These are phyloP conservation scores for Colletotrichum sp. DNA, from an alignment of 2,329 filamentous ascomycete genomes.

Conservation along the genomic window DNA sequence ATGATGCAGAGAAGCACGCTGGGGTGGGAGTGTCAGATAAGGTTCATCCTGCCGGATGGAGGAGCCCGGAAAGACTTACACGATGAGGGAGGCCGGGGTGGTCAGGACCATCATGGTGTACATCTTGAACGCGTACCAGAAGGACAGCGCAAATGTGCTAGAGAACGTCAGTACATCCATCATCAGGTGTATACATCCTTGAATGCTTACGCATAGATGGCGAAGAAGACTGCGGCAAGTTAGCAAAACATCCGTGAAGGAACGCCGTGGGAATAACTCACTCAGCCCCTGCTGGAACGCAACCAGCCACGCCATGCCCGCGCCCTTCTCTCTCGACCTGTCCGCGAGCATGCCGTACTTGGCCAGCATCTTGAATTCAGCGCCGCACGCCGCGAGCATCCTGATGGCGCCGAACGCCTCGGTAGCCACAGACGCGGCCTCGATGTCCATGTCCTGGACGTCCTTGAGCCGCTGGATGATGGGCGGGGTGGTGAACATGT, in stretches of 20 bases:
- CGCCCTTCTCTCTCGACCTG: conserved; percentile 36
- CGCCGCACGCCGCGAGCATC: conserved; percentile 48
- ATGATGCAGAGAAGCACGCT: conserved; percentile 27
- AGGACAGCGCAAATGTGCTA: conserved; percentile 25
- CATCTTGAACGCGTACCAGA: conserved; percentile 25
- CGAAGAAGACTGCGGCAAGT: conserved; percentile 20
- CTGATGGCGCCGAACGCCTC: conserved; percentile 46
- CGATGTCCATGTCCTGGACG: conserved; percentile 39
- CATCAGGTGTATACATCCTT: background rate
- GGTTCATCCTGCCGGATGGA: background rate
- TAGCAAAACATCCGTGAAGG: background rate
- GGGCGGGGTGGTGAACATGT: conserved; percentile 34
- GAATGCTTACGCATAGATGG: conserved; percentile 20
- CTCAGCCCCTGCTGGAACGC: conserved; percentile 28
- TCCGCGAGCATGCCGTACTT: conserved; percentile 41
- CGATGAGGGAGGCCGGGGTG: conserved; percentile 24
- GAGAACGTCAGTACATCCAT: background rate
- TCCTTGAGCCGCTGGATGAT: conserved; percentile 34
- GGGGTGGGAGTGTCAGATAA: background rate
- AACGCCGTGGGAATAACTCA: conserved; percentile 2
- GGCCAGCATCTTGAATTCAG: conserved; percentile 36
- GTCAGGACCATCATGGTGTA: conserved; percentile 22
- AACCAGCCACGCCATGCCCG: conserved; percentile 25
- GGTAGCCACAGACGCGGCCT: conserved; percentile 40
- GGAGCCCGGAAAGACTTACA: conserved; percentile 6